Conservation (phyloP, 2,329 filamentous ascomycete genomes). For the Dothiorella sarmentorum region DNA sequence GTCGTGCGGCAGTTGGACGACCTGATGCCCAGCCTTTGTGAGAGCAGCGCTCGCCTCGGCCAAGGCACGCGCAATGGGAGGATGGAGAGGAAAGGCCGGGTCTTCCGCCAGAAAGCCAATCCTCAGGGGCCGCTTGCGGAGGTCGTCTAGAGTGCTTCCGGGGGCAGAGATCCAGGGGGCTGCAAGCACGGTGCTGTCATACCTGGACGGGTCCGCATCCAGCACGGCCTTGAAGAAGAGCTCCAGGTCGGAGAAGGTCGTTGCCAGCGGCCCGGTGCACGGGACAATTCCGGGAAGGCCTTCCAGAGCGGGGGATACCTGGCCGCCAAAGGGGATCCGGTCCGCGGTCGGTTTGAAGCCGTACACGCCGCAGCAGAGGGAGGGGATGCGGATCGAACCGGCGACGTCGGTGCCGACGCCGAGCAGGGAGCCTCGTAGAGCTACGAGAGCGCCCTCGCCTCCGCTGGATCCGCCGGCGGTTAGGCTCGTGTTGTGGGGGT, state of each 20-base stretch:
- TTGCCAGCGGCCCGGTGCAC: conserved; percentile 50
- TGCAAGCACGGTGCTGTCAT: conserved; percentile 41
- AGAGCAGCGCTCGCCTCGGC: conserved; percentile 41
- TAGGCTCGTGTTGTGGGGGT: conserved; percentile 51
- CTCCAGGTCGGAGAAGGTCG: conserved; percentile 50
- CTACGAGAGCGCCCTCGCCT: conserved; percentile 55
- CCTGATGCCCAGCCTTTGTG: conserved; percentile 43
- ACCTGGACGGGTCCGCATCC: conserved; percentile 51
- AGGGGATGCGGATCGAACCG: conserved; percentile 19
- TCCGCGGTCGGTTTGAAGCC: conserved; percentile 33
- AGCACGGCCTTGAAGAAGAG: conserved; percentile 55
- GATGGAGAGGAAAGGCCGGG: conserved; percentile 4
- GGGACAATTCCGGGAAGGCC: conserved; percentile 45
- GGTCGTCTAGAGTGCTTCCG: background rate
- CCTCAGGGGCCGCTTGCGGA: conserved; percentile 15
- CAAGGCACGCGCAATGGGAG: conserved; percentile 36
- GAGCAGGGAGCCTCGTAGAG: conserved; percentile 50
- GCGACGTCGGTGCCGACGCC: conserved; percentile 42
- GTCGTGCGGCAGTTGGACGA: conserved; percentile 28
- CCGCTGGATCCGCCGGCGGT: conserved; percentile 54
- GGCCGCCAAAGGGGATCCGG: conserved; percentile 39
- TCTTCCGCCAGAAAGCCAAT: conserved; percentile 11
- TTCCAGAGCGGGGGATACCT: conserved; percentile 41
- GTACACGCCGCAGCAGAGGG: conserved; percentile 15
- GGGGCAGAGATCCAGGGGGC: conserved; percentile 44